Evolutionary conservation across 768 basidiomycete genomes (phyloP), one percentile per base, ranked within the genome.

Genomic region (Trametes villosa): DNA sequence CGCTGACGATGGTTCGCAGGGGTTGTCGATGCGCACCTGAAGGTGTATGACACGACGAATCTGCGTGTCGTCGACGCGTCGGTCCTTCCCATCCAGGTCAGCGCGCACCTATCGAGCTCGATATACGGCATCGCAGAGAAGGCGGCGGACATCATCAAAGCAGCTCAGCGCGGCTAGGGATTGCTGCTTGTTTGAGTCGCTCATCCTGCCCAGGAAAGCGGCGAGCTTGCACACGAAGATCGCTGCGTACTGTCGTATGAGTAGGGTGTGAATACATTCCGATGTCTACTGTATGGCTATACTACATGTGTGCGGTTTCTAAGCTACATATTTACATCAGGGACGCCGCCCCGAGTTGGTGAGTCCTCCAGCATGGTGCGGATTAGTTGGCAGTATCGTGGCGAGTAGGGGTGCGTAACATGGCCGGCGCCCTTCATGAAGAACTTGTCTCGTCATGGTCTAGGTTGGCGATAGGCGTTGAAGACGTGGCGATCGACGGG

Each of bases 31-130:
- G 73, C 78, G 47, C 72, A 79, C 22, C 72, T 87, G 22, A 71
- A 71, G 53, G 84, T 86, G 2, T 83, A 86, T 67, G 85, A 84
- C 20, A 66, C 75, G 30, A 68, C 74, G 33, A 86, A 86, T 68
- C 68, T 86, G 33, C 77, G 86, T 58, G 84, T 87, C 26, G 78
- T 78, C 18, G 84, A 85, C 64, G 75, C 83, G 13, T 83, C 81
- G 0, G 77, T 87, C 26, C 79, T 83, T 68, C 84, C 86, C 2
- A 71, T 85, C 26, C 72, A 79, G 54, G 72, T 82, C 33, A 76
- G 78, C 18, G 79, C 79, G 4, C 82, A 82, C 62, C 57, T 81
- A 53, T 75, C 75, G 29, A 75, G 79, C 9, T 81, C 83, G 57
- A 66, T 65, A 29, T 72, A 72, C 41, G 66, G 67, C 7, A 54